phyloP scores from a whole-genome alignment of 176 grass and related monocot species.

The sorghum (Sorghum bicolor) region Sorghum_bicolor_NCBIv3 NC_012875.2:51605001-51605500 shows the following conservation, averaged over 20 bases:
- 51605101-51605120: conserved; percentile 56
- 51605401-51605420: neutral
- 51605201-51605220: neutral
- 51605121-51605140: neutral
- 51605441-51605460: neutral
- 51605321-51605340: too few relatives aligned
- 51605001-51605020: neutral
- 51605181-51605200: neutral
- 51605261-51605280: neutral
- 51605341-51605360: too few relatives aligned
- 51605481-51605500: neutral
- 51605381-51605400: neutral
- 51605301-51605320: neutral
- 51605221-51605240: neutral
- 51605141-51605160: neutral
- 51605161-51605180: neutral
- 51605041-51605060: conserved; percentile 81
- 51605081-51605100: conserved; percentile 24
- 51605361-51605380: neutral
- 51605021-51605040: too few relatives aligned
- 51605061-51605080: conserved; percentile 48
- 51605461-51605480: neutral
- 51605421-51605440: neutral
- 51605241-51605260: neutral
- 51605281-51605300: accelerated